Evolutionary conservation across 1,284 basidiomycete species (phyloP).

Genomic region (Lentinula novae-zelandiae): DNA sequence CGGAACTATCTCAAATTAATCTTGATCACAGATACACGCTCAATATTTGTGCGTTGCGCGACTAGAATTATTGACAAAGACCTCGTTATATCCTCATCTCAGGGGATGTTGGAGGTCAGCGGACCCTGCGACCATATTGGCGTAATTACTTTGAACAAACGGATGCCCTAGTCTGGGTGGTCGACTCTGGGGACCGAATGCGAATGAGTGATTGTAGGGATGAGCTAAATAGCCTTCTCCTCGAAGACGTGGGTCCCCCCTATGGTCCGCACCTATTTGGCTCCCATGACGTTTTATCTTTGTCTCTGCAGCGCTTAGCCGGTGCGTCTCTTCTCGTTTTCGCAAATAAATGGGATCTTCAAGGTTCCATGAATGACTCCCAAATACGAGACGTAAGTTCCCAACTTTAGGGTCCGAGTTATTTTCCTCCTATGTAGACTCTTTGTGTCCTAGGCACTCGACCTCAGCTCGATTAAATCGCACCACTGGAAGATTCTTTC

Average conservation of each 20-base stretch:
- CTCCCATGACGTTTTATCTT: slow-evolving; percentile 12
- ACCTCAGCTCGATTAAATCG: slow-evolving; percentile 73
- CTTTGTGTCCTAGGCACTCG: slow-evolving; percentile 56
- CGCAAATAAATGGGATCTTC: slow-evolving; percentile 99
- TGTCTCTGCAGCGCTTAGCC: slow-evolving; percentile 67
- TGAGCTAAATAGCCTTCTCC: slow-evolving; percentile 83
- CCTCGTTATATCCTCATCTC: slow-evolving; percentile 10
- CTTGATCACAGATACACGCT: slow-evolving; percentile 69
- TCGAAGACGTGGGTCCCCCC: slow-evolving; percentile 79
- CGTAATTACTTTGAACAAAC: slow-evolving; percentile 99
- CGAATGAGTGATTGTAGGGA: slow-evolving; percentile 87
- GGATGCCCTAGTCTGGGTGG: slow-evolving; percentile 98
- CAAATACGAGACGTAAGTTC: slow-evolving; percentile 80
- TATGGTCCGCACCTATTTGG: slow-evolving; percentile 5
- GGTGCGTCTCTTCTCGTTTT: slow-evolving; percentile 95
- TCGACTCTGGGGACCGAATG: slow-evolving; percentile 90
- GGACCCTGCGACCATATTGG: slow-evolving; percentile 96
- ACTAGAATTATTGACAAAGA: slow-evolving; percentile 15
- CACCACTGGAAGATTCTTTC: slow-evolving; percentile 91
- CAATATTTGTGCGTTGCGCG: slow-evolving; percentile 76
- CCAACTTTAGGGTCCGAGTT: slow-evolving; percentile 2
- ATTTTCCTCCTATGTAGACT: slow-evolving; percentile 13
- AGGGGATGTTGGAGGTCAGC: slow-evolving; percentile 99
- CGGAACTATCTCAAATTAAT: slow-evolving; percentile 8
- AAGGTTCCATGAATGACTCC: slow-evolving; percentile 76